Percentiles rank a stretch among this genome's conserved stretches.
Evolutionary conservation across 1,284 basidiomycete genomes (phyloP).

Genomic region (Rhizopogon hawkerae): DNA sequence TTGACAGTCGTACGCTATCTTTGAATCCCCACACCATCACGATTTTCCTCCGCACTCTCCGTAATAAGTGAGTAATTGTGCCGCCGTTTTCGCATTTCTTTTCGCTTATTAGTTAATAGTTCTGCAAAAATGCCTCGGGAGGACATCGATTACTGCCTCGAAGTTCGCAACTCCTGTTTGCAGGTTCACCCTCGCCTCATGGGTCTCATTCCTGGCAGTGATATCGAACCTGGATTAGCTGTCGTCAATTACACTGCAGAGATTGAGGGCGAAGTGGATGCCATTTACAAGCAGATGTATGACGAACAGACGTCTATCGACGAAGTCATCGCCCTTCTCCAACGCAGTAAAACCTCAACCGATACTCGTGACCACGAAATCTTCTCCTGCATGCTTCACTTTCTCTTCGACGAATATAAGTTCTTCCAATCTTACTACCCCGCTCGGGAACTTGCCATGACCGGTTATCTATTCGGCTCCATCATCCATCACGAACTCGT

Average conservation of each 20-base stretch:
- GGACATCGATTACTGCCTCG: slow-evolving; percentile 85
- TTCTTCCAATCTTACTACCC: slow-evolving; percentile 98
- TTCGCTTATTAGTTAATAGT: slow-evolving; percentile 28
- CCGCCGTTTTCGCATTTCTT: background rate
- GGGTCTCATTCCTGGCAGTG: slow-evolving; percentile 85
- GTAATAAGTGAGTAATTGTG: slow-evolving; percentile 56
- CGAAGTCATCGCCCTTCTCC: slow-evolving; percentile 83
- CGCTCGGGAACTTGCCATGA: slow-evolving; percentile 90
- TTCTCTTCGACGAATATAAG: slow-evolving; percentile 99
- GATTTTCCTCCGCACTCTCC: slow-evolving; percentile 82
- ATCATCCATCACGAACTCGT: slow-evolving; percentile 92
- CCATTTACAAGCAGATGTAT: slow-evolving; percentile 98
- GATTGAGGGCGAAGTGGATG: slow-evolving; percentile 89
- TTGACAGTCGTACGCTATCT: slow-evolving; percentile 75
- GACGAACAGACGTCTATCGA: slow-evolving; percentile 91
- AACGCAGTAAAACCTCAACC: slow-evolving; percentile 76
- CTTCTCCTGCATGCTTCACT: slow-evolving; percentile 98
- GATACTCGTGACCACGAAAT: slow-evolving; percentile 88
- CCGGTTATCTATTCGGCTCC: slow-evolving; percentile 93
- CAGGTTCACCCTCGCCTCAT: slow-evolving; percentile 96
- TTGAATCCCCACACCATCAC: slow-evolving; percentile 83
- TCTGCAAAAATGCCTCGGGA: slow-evolving; percentile 59
- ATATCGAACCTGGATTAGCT: slow-evolving; percentile 85
- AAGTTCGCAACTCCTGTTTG: slow-evolving; percentile 88
- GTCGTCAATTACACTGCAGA: slow-evolving; percentile 86